Evolutionary conservation across 805 yeast species (phyloP).

Genomic region (Wickerhamomyces bisporus): DNA sequence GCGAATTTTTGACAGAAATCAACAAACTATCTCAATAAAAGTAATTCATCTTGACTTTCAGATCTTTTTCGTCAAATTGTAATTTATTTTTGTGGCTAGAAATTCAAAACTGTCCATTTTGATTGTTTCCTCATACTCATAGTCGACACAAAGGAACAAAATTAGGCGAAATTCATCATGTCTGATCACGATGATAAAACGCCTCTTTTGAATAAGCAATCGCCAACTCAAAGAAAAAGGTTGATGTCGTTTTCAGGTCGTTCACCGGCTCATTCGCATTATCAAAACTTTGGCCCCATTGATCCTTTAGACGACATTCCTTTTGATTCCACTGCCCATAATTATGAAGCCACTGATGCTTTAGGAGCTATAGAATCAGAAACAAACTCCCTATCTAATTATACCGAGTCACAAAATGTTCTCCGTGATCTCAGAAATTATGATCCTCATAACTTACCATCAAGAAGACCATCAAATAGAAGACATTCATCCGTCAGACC

Average conservation of each 20-base stretch:
- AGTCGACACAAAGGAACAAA: too few species aligned
- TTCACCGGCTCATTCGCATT: not conserved
- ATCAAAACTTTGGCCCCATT: not conserved
- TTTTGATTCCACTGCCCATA: not conserved
- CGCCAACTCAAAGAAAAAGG: conserved; percentile 8
- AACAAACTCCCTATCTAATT: conserved; percentile 3
- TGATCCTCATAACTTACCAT: conserved; percentile 11
- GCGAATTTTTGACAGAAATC: too few species aligned
- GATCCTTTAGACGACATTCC: not conserved
- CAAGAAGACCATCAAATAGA: conserved; percentile 1
- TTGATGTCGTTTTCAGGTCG: conserved; percentile 6
- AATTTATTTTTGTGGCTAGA: too few species aligned
- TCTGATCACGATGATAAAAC: conserved; percentile 25
- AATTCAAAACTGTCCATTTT: too few species aligned
- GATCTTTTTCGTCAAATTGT: too few species aligned
- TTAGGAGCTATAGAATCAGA: conserved; percentile 6
- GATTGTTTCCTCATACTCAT: too few species aligned
- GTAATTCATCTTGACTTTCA: too few species aligned
- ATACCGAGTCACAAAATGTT: not conserved
- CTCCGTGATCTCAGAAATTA: conserved; percentile 11
- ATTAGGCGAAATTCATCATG: too few species aligned
- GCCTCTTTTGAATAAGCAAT: not conserved
- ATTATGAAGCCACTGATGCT: conserved; percentile 7
- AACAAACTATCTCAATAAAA: too few species aligned
- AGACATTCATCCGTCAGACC: conserved; percentile 4